Evolutionary conservation across 768 basidiomycete species (phyloP), one percentile per base, ranked within the genome.

Genomic region (Rhodotorula babjevae): DNA sequence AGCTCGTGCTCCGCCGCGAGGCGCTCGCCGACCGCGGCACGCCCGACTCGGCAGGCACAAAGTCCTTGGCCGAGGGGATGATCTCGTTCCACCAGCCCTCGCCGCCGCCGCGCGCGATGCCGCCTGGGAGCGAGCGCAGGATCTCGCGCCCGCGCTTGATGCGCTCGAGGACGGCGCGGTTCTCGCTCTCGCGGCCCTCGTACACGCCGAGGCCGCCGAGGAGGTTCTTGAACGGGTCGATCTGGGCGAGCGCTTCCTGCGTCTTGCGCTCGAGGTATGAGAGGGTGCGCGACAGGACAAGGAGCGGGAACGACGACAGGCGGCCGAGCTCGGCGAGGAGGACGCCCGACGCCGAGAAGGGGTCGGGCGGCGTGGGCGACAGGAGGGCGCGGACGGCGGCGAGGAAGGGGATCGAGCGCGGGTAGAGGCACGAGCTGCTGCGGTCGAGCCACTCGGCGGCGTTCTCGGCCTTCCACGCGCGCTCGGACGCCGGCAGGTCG

Each of bases 241-340:
- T n/a, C 47, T 67, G 65, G 15, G 46, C 55, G 23, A 72, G 47
- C 12, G 74, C 74, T 44, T 76, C 74, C 53, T 76, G 65, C 53
- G 71, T 69, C 65, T 76, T 76, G 40, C 49, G 58, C 62, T 76
- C 71, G 25, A 72, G 62, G 55, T 67, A 76, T 40, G 60, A 63
- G 25, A 76, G 21, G 46, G 68, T 72, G 40, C 71, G 36, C 23
- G 58, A 31, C 0, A 76, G 59, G 42, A 76, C 67, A 15, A 76
- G 21, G n/a, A 76, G 63, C 18, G 74, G 74, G 68, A 76, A 72
- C 40, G 52, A 40, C 52, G 57, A 61, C 21, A 76, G 31, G 29
- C 68, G 40, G 31, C 59, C 62, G 9, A 76, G 52, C 7, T 72
- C 69, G 12, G 62, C 55, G 57, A 76, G 53, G 31, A 72, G 42